Conservation (phyloP, 495 filamentous ascomycete genomes). For the Trichoderma gamsii region DNA sequence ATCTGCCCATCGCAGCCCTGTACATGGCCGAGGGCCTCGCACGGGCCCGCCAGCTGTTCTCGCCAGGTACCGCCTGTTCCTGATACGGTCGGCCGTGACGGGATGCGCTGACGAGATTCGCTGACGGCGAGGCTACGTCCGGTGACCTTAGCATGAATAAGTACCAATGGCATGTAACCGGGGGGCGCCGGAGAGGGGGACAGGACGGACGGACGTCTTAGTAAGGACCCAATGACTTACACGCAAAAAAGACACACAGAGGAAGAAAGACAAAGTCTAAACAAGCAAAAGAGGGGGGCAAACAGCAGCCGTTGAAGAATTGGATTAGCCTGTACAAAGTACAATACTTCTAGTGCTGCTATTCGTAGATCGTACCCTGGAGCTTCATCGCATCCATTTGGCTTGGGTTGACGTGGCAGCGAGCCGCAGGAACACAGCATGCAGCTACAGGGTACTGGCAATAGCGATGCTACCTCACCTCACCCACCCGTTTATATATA, state of each 20-base stretch:
- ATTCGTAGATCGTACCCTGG: too few relatives aligned
- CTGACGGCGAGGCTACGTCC: conserved; percentile 5
- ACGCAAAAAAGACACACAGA: too few relatives aligned
- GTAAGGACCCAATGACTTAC: too few relatives aligned
- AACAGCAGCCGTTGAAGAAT: too few relatives aligned
- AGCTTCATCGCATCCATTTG: background rate
- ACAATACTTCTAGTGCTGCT: too few relatives aligned
- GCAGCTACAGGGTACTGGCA: background rate
- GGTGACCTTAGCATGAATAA: background rate
- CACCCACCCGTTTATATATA: background rate
- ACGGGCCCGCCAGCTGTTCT: background rate
- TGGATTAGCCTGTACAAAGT: too few relatives aligned
- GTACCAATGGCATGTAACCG: background rate
- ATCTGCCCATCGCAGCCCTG: conserved; percentile 4
- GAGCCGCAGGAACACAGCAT: conserved; percentile 9
- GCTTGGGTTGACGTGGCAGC: background rate
- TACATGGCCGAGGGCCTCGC: background rate
- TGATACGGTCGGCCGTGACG: conserved; percentile 1
- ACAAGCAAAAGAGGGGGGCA: too few relatives aligned
- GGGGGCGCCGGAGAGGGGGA: background rate
- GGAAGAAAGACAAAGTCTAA: too few relatives aligned
- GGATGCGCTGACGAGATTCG: conserved; percentile 12
- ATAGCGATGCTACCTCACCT: background rate
- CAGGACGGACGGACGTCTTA: too few relatives aligned
- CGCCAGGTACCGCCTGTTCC: conserved; percentile 8